A percentile compares a stretch with the other conserved stretches of the same genome.
These are phyloP conservation scores for Noccaea bulbosa DNA, from an alignment of 345 rosid genomes.

Conservation along the genomic window DNA sequence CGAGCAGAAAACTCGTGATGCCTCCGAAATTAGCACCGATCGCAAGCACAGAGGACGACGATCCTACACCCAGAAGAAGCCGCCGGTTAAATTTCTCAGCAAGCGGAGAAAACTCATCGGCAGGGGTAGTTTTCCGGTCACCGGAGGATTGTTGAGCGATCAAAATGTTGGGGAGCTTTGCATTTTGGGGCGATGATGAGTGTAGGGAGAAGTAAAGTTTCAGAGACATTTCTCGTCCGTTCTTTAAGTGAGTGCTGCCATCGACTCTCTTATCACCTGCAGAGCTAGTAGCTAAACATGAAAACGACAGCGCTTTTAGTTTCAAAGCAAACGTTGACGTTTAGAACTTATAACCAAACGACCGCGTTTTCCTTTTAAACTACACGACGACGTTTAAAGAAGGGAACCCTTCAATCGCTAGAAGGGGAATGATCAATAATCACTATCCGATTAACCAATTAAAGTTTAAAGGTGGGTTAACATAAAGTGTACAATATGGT, in stretches of 20 bases:
- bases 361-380: too few species aligned
- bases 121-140: conserved; percentile 56
- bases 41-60: conserved; percentile 78
- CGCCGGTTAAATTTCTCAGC: conserved; percentile 69
- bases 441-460: too few species aligned
- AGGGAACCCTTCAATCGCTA: too few species aligned
- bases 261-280: conserved; percentile 33
- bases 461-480: too few species aligned
- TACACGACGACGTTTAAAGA: too few species aligned
- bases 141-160: conserved; percentile 48
- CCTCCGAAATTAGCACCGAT: conserved; percentile 87
- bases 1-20: conserved; percentile 74
- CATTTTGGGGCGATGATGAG: conserved; percentile 18
- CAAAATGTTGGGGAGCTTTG: conserved; percentile 27
- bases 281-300: conserved; percentile 1
- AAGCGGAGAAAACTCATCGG: conserved; percentile 66
- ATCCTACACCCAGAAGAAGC: conserved; percentile 63
- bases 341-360: too few species aligned
- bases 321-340: too few species aligned
- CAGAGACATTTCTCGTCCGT: conserved; percentile 38
- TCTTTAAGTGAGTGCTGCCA: conserved; percentile 1
- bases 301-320: too few species aligned
- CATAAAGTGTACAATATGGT: too few species aligned
- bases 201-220: conserved; percentile 31
- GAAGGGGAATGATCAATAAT: too few species aligned